Percentiles rank a stretch among this genome's conserved stretches.
These are phyloP conservation scores for Phaeodactylum tricornutum DNA, from an alignment of 108 stramenopile genomes.

Conservation along the genomic window DNA sequence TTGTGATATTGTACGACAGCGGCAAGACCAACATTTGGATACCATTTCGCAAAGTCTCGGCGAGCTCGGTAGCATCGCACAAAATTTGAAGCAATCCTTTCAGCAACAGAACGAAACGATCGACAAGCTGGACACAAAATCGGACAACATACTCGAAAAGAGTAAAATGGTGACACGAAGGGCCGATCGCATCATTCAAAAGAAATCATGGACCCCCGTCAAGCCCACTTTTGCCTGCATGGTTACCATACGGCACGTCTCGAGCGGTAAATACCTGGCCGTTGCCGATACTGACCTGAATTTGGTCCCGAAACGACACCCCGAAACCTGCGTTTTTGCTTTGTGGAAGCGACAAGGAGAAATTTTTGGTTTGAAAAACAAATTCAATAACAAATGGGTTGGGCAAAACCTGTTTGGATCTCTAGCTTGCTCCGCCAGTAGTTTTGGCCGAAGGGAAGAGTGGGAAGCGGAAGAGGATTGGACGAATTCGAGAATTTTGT, in stretches of 20 bases:
- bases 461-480: constrained; percentile 39
- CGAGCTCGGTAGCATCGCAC: constrained; percentile 28
- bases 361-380: constrained; percentile 42
- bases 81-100: constrained; percentile 19
- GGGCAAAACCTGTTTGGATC: constrained; percentile 40
- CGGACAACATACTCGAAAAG: constrained; percentile 33
- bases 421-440: constrained; percentile 23
- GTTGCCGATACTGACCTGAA: constrained; percentile 2
- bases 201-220: constrained; percentile 26
- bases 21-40: constrained; percentile 34
- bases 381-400: constrained; percentile 26
- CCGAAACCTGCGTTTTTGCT: constrained; percentile 36
- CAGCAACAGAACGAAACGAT: constrained; percentile 21
- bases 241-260: constrained; percentile 32
- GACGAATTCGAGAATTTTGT: constrained; percentile 23
- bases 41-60: constrained; percentile 19
- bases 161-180: constrained; percentile 38
- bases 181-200: constrained; percentile 40
- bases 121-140: constrained; percentile 27
- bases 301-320: constrained; percentile 9
- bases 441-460: constrained; percentile 44
- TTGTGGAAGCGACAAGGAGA: constrained; percentile 28
- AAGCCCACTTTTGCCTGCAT: constrained; percentile 18
- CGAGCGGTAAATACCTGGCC: constrained; percentile 29
- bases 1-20: too few relatives aligned